phyloP scores from a whole-genome alignment of 805 yeast genomes.

The Priceomyces melissophilus region DNA sequence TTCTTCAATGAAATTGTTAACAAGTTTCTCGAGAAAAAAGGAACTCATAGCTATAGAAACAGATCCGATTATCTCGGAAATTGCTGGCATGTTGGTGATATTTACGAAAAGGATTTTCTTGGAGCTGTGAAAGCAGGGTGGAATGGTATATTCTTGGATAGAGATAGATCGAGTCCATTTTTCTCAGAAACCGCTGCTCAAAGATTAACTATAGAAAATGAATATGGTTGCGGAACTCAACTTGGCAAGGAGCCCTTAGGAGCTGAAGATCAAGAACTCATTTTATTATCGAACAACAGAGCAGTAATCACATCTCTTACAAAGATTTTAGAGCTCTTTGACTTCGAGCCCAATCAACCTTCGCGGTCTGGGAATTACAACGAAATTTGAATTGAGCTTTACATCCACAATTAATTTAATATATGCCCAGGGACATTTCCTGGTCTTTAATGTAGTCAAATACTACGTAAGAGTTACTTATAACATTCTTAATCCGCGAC shows the following conservation, averaged over 20 bases:
- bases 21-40: constrained; percentile 10
- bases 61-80: constrained; percentile 13
- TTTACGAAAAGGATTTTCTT: constrained; percentile 48
- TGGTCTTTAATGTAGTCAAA: no score
- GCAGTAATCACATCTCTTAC: constrained; percentile 21
- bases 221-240: not conserved
- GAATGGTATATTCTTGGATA: constrained; percentile 56
- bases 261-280: constrained; percentile 11
- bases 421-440: no score
- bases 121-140: constrained; percentile 58
- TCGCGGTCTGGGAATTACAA: not conserved
- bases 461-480: no score
- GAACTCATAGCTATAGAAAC: not conserved
- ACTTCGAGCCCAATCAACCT: not conserved
- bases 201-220: constrained; percentile 2
- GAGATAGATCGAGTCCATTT: constrained; percentile 22
- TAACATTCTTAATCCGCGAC: no score
- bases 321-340: constrained; percentile 16
- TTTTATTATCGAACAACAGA: constrained; percentile 34
- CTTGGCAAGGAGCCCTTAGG: not conserved
- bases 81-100: constrained; percentile 70
- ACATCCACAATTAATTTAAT: no score
- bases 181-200: constrained; percentile 7
- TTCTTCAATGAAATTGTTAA: constrained; percentile 34
- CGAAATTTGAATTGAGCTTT: no score